Evolutionary conservation across 2,329 filamentous ascomycete genomes (phyloP), one percentile per base, ranked within the genome.

Genomic region (Pseudofabraea citricarpa): DNA sequence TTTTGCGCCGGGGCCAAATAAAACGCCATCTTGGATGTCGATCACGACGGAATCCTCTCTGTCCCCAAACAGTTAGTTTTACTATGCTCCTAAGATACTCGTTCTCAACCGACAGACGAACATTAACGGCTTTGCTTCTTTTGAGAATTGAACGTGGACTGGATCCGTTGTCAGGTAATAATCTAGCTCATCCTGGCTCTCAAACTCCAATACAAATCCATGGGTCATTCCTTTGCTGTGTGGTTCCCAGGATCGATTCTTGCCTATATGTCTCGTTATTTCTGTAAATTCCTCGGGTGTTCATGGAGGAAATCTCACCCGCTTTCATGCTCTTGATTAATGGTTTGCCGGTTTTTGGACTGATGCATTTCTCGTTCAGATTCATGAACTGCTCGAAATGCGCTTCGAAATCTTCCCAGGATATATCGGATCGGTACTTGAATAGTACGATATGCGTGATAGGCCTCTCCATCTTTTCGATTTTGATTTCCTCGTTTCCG

Each of bases 241-340:
- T 15, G 41, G 26, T 33, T 44, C 41, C 41, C 41, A 44, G 20
- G 35, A 39, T 12, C 24, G 23, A 16, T 44, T 44, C 21, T 44
- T 44, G 26, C n/a, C n/a, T n/a, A n/a, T n/a, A n/a, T n/a, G n/a
- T n/a, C n/a, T n/a, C n/a, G n/a, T n/a, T n/a, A n/a, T n/a, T n/a
- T n/a, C n/a, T n/a, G n/a, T n/a, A n/a, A n/a, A n/a, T n/a, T n/a
- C n/a, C n/a, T n/a, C n/a, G n/a, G n/a, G n/a, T n/a, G n/a, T n/a
- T n/a, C n/a, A n/a, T n/a, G n/a, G n/a, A n/a, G n/a, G n/a, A n/a
- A n/a, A n/a, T n/a, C n/a, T n/a, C n/a, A n/a, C 41, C 41, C 39
- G 26, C 26, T 12, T n/a, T 10, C 26, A 29, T 3, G 15, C 10
- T 12, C 15, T 12, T 29, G 10, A 29, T 29, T 10, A 12, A 29